phyloP scores from a whole-genome alignment of 2,329 filamentous ascomycete genomes.

The Sporothrix pseudoabietina region DNA sequence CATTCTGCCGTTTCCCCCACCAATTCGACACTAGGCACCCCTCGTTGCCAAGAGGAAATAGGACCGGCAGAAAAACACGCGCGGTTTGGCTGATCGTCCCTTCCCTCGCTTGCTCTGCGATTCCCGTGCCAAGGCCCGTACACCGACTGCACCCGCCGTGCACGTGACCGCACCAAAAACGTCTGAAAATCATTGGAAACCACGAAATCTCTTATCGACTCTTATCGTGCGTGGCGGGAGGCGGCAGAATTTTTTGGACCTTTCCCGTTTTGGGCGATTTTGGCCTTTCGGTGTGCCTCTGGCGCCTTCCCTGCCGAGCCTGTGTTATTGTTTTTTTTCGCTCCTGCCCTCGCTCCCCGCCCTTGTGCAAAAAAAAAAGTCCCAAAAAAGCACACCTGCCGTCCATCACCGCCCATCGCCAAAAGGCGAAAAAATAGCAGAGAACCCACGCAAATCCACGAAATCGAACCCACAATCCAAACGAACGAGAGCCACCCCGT shows the following conservation, averaged over 20 bases:
- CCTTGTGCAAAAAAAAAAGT: slow-evolving; percentile 24
- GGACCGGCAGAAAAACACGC: slow-evolving; percentile 32
- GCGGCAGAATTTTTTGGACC: slow-evolving; percentile 35
- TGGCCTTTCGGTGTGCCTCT: slow-evolving; percentile 23
- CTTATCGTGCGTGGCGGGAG: slow-evolving; percentile 33
- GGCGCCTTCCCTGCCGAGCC: background rate
- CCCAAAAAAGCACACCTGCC: slow-evolving; percentile 28
- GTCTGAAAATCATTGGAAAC: too few relatives aligned
- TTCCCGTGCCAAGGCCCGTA: slow-evolving; percentile 2
- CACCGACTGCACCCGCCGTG: slow-evolving; percentile 17
- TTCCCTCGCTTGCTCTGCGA: slow-evolving; percentile 7
- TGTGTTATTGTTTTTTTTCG: slow-evolving; percentile 28
- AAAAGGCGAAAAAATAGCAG: slow-evolving; percentile 20
- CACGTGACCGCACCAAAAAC: slow-evolving; percentile 14
- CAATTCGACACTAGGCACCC: slow-evolving; percentile 18
- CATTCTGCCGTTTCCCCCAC: background rate
- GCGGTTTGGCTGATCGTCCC: slow-evolving; percentile 23
- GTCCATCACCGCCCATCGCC: slow-evolving; percentile 33
- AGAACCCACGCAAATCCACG: slow-evolving; percentile 22
- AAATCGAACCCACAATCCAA: slow-evolving; percentile 26
- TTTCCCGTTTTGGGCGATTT: slow-evolving; percentile 24
- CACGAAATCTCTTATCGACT: slow-evolving; percentile 15
- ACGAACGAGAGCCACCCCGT: slow-evolving; percentile 18
- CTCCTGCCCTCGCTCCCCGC: slow-evolving; percentile 29
- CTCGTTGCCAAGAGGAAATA: slow-evolving; percentile 26